Conservation (phyloP, 169 alveolate species). For the Cryptosporidium andersoni region DNA sequence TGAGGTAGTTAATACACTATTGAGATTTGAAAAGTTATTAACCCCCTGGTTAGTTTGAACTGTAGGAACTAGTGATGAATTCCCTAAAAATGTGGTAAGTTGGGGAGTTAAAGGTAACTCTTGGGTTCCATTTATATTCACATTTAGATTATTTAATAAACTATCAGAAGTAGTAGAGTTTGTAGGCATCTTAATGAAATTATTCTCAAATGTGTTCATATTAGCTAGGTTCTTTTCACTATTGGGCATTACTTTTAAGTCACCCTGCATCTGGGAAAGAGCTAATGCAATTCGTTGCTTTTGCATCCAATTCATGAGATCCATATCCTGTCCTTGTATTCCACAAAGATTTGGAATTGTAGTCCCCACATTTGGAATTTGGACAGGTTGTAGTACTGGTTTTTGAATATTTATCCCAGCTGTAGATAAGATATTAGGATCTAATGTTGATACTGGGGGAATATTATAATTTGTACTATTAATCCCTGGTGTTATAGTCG, state of each 20-base stretch:
- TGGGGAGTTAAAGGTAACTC: conserved; percentile 43
- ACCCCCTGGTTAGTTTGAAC: background rate
- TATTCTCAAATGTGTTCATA: background rate
- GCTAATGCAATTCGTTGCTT: conserved; percentile 59
- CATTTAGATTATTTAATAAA: no score
- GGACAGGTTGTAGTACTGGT: conserved; percentile 55
- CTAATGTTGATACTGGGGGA: conserved; percentile 62
- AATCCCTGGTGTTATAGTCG: conserved; percentile 4
- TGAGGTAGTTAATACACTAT: background rate
- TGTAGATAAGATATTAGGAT: conserved; percentile 53
- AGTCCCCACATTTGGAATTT: conserved; percentile 57
- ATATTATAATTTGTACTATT: background rate
- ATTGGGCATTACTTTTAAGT: background rate
- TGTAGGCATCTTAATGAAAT: background rate
- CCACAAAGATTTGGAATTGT: conserved; percentile 63
- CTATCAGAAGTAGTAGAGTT: no score
- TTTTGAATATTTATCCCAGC: conserved; percentile 53
- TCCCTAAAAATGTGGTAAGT: conserved; percentile 56
- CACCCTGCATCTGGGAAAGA: conserved; percentile 41
- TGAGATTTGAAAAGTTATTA: background rate
- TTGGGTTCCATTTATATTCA: no score
- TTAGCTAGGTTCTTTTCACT: background rate
- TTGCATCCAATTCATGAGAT: conserved; percentile 60
- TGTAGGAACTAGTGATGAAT: conserved; percentile 56
- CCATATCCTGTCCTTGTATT: conserved; percentile 65